phyloP scores from a whole-genome alignment of 2,329 filamentous ascomycete species.

The Pyrenophora teres region DNA sequence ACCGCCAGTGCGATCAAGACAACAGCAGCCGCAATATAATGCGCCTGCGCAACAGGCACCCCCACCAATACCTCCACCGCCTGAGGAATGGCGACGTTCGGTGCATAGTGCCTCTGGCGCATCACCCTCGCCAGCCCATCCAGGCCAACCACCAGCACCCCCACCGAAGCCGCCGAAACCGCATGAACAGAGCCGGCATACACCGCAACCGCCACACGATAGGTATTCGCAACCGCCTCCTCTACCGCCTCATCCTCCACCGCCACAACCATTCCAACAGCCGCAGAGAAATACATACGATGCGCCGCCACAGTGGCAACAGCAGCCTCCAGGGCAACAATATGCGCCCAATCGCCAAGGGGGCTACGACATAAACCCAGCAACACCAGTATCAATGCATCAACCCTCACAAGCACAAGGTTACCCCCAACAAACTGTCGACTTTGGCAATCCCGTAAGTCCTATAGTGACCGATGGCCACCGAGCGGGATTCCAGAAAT shows the following conservation, averaged over 20 bases:
- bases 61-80: constrained; percentile 67
- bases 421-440: constrained; percentile 28
- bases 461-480: constrained; percentile 42
- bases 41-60: constrained; percentile 39
- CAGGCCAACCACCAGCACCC: constrained; percentile 40
- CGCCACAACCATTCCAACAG: constrained; percentile 26
- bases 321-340: constrained; percentile 21
- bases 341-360: constrained; percentile 25
- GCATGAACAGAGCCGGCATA: constrained; percentile 32
- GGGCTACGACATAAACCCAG: constrained; percentile 31
- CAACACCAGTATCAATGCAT: constrained; percentile 36
- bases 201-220: constrained; percentile 30
- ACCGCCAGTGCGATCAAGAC: constrained; percentile 81
- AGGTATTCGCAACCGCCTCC: constrained; percentile 41
- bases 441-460: constrained; percentile 44
- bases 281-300: constrained; percentile 26
- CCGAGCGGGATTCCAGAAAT: constrained; percentile 26
- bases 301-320: constrained; percentile 24
- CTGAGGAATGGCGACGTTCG: constrained; percentile 58
- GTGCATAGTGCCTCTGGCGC: constrained; percentile 37
- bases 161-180: constrained; percentile 57
- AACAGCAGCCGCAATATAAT: constrained; percentile 50
- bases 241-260: constrained; percentile 42
- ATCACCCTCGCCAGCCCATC: constrained; percentile 43
- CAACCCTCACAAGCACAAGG: constrained; percentile 34